Evolutionary conservation across 306 rosid genomes (phyloP), one percentile per base, ranked within the genome.

Genomic region (Calophaca sinica): DNA sequence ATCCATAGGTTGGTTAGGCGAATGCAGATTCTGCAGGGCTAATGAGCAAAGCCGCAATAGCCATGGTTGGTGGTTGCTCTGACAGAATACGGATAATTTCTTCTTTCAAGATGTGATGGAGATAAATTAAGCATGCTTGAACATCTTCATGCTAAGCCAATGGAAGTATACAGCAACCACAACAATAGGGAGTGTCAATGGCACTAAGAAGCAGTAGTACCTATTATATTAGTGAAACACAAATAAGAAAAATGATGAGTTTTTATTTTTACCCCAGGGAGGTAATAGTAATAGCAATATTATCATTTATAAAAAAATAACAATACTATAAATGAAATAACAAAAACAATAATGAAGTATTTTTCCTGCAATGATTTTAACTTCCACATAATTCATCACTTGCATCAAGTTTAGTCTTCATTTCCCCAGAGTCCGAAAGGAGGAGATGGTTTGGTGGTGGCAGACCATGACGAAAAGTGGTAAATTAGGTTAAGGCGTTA

Each of bases 71-170:
- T 10, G 7, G 64, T 68, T 58, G 70, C 46, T 83, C 73, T 13
- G 8, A 9, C 14, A 14, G 35, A 57, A 39, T 38, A 20, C 38
- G 58, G 2, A 31, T 36, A 42, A 20, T 35, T 69, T 45, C 45
- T 41, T 57, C 41, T 20, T 12, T 75, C 67, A 54, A 72, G 69
- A 77, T 13, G 8, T 59, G 74, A 36, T 11, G 54, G 36, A 41
- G 29, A 49, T 13, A 33, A 57, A 62, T 85, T 81, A 93, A 26
- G 98, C 97, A 63, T 94, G 94, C 72, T 93, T 91, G 86, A 93
- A 93, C 83, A 93, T 42, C 78, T 93, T 93, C 97, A 93, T 89
- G 86, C 89, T 81, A 64, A 94, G 96, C 98, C 98, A 89, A 75
- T 88, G 96, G 60, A 88, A 89, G 79, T 91, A 94, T 14, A 88